Conservation (phyloP, 163 green algal genomes). For the Prototheca cutis region DNA sequence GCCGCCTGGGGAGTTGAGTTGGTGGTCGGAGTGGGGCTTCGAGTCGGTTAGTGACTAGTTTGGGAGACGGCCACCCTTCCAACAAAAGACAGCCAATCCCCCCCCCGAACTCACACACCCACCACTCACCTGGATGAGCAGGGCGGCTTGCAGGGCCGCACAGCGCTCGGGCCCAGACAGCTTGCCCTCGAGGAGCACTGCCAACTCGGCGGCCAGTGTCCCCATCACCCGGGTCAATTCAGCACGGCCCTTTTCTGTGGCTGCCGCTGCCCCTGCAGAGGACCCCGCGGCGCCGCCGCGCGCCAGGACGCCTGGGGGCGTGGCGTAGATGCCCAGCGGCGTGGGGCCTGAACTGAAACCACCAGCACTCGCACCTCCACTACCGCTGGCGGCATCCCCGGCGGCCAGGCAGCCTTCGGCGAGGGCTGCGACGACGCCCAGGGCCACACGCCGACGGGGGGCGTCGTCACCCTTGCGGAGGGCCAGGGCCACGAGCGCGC, state of each 20-base stretch:
- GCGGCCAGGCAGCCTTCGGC: slow-evolving; percentile 24
- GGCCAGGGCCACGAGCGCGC: slow-evolving; percentile 25
- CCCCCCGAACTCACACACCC: too few relatives aligned
- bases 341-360: too few relatives aligned
- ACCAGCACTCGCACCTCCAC: too few relatives aligned
- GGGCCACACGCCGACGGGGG: slow-evolving; percentile 15
- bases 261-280: not conserved
- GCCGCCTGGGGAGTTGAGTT: not conserved
- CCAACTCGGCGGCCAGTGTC: slow-evolving; percentile 27
- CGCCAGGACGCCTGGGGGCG: too few relatives aligned
- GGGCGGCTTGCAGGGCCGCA: slow-evolving; percentile 43
- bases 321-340: not conserved
- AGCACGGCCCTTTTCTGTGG: not conserved
- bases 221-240: slow-evolving; percentile 23
- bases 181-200: slow-evolving; percentile 22
- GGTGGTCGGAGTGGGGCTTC: not conserved
- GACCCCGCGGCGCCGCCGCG: not conserved
- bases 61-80: too few relatives aligned
- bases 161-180: slow-evolving; percentile 32
- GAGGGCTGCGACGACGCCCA: slow-evolving; percentile 9
- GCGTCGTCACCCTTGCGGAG: slow-evolving; percentile 17
- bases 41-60: too few relatives aligned
- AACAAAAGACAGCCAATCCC: too few relatives aligned
- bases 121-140: slow-evolving; percentile 31
- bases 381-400: too few relatives aligned